These are phyloP conservation scores for Eucalyptus polyanthemos DNA, from an alignment of 345 rosid genomes.

Conservation along the genomic window DNA sequence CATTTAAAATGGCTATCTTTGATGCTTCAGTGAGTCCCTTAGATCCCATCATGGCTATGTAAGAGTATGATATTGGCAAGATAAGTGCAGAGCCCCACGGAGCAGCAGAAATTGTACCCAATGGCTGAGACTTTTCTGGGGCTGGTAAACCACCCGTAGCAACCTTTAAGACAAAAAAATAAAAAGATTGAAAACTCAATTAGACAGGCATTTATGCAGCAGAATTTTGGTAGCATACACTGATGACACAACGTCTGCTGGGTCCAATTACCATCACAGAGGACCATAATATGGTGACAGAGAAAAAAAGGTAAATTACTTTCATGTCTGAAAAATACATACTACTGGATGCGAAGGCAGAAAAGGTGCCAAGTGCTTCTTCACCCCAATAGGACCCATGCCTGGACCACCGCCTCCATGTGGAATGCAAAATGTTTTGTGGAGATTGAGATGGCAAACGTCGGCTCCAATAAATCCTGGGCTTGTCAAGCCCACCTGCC, in stretches of 20 bases:
- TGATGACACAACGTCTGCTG: neutral
- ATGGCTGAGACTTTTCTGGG: constrained; percentile 53
- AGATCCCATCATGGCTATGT: constrained; percentile 99
- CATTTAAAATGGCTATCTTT: constrained; percentile 86
- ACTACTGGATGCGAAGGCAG: constrained; percentile 99
- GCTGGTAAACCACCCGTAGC: constrained; percentile 84
- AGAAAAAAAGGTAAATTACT: neutral
- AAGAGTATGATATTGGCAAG: constrained; percentile 87
- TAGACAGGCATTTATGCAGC: neutral
- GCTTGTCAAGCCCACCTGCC: constrained; percentile 91
- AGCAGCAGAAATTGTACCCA: constrained; percentile 94
- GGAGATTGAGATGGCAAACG: constrained; percentile 99
- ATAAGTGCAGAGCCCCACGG: constrained; percentile 99
- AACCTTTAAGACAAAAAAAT: constrained; percentile 17
- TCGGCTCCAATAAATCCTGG: constrained; percentile 99
- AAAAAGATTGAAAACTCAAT: neutral
- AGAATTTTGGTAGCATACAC: neutral
- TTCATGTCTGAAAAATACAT: neutral
- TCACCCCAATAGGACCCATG: constrained; percentile 99
- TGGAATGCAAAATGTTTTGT: constrained; percentile 97
- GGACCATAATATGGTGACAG: neutral
- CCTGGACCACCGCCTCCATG: constrained; percentile 99
- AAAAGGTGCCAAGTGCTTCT: constrained; percentile 93
- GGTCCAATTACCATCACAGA: neutral
- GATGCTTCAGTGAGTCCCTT: constrained; percentile 95